These are phyloP conservation scores for Rutstroemia sp. DNA, from an alignment of 2,329 filamentous ascomycete species.

Conservation along the genomic window DNA sequence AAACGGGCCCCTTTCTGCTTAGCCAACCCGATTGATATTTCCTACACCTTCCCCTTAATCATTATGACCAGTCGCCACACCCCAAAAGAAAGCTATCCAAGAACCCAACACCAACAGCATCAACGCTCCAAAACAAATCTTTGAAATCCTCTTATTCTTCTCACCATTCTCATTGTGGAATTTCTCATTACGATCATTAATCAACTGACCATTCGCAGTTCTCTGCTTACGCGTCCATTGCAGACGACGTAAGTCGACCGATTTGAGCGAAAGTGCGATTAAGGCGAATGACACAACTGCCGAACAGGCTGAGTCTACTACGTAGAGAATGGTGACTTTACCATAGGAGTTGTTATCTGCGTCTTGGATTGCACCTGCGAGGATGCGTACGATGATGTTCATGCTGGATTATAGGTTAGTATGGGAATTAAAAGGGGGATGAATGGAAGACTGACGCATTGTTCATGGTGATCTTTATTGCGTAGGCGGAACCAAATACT, in stretches of 20 bases:
- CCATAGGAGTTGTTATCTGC: conserved; percentile 48
- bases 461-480: conserved; percentile 54
- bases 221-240: conserved; percentile 6
- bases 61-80: not conserved
- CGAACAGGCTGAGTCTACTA: conserved; percentile 21
- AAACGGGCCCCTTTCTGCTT: too few species aligned
- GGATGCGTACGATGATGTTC: conserved; percentile 51
- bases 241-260: not conserved
- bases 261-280: not conserved
- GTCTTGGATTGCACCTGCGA: conserved; percentile 53
- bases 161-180: not conserved
- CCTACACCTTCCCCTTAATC: not conserved
- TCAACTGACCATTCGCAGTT: not conserved
- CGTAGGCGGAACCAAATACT: conserved; percentile 53
- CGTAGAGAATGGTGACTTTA: conserved; percentile 48
- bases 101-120: not conserved
- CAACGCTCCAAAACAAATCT: not conserved
- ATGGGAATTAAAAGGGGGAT: too few species aligned
- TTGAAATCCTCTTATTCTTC: not conserved
- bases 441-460: conserved; percentile 35
- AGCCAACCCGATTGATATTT: too few species aligned
- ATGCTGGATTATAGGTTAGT: conserved; percentile 35
- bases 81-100: conserved; percentile 5
- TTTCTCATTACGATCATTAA: not conserved
- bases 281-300: not conserved